phyloP scores from a whole-genome alignment of 495 filamentous ascomycete genomes.

The Trichocladium antarcticum region DNA sequence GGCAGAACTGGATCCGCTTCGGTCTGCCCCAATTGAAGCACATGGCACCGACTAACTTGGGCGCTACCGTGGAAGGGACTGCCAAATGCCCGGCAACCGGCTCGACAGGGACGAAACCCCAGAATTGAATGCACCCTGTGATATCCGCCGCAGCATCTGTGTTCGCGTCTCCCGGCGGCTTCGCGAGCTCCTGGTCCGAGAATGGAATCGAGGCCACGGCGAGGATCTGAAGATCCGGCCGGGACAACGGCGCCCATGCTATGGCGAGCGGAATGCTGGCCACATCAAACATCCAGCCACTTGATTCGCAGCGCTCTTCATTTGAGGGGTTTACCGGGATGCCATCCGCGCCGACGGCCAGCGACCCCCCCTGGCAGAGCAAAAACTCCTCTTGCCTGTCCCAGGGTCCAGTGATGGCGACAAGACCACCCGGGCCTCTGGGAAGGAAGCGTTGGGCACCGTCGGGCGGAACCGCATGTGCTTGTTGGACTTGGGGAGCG shows the following conservation, averaged over 20 bases:
- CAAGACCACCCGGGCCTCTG: conserved; percentile 23
- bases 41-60: conserved; percentile 22
- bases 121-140: conserved; percentile 33
- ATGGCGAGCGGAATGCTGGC: conserved; percentile 36
- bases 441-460: conserved; percentile 23
- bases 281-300: conserved; percentile 36
- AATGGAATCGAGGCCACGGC: conserved; percentile 37
- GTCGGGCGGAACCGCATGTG: conserved; percentile 14
- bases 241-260: conserved; percentile 33
- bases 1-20: conserved; percentile 37
- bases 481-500: conserved; percentile 15
- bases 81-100: conserved; percentile 9
- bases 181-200: conserved; percentile 28
- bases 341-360: conserved; percentile 18
- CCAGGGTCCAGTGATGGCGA: conserved; percentile 29
- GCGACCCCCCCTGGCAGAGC: conserved; percentile 23
- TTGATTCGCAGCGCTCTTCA: conserved; percentile 12
- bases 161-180: conserved; percentile 12
- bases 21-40: conserved; percentile 35
- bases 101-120: conserved; percentile 26
- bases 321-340: conserved; percentile 11
- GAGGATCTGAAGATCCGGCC: conserved; percentile 29
- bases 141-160: conserved; percentile 14
- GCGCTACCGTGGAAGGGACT: conserved; percentile 12
- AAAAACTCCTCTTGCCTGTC: conserved; percentile 27